Conservation (phyloP, 352 stramenopile genomes). For the Globisporangium cederbergense region DNA sequence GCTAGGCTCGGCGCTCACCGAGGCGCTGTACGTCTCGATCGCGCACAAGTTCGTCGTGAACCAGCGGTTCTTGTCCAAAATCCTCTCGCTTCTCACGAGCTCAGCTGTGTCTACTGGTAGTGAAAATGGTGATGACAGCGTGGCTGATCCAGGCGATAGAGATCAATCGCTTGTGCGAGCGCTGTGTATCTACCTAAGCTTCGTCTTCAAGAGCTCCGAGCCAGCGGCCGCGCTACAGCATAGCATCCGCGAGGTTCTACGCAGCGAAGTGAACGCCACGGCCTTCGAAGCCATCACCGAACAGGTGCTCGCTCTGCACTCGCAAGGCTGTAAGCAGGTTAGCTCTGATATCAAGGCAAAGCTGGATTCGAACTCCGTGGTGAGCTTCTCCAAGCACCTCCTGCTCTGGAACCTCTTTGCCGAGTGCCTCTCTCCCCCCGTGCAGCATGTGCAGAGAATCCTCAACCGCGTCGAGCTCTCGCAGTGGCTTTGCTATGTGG, state of each 20-base stretch:
- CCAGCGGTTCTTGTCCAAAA: constrained; percentile 53
- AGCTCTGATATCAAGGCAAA: neutral
- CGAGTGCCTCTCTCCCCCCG: constrained; percentile 7
- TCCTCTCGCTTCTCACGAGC: constrained; percentile 32
- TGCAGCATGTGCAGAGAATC: constrained; percentile 5
- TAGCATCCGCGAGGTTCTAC: constrained; percentile 41
- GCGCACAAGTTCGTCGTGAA: constrained; percentile 39
- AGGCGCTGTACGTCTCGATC: constrained; percentile 56
- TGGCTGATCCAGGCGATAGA: neutral
- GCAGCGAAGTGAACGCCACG: constrained; percentile 29
- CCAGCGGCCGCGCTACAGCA: constrained; percentile 20
- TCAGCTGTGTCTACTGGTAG: neutral
- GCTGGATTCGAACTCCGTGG: neutral
- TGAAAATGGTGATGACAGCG: neutral
- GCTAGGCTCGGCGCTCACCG: constrained; percentile 38
- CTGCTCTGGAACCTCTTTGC: constrained; percentile 32
- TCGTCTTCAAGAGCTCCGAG: constrained; percentile 31
- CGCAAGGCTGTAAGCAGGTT: constrained; percentile 15
- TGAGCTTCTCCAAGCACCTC: constrained; percentile 16
- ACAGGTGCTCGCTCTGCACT: constrained; percentile 20
- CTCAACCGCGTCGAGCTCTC: neutral
- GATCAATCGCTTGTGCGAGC: constrained; percentile 33
- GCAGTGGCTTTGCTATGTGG: constrained; percentile 18
- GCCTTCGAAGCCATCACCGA: constrained; percentile 20
- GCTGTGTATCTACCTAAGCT: constrained; percentile 54